Evolutionary conservation across 2,329 filamentous ascomycete species (phyloP), one percentile per base, ranked within the genome.

Genomic region (Colletotrichum zoysiae): DNA sequence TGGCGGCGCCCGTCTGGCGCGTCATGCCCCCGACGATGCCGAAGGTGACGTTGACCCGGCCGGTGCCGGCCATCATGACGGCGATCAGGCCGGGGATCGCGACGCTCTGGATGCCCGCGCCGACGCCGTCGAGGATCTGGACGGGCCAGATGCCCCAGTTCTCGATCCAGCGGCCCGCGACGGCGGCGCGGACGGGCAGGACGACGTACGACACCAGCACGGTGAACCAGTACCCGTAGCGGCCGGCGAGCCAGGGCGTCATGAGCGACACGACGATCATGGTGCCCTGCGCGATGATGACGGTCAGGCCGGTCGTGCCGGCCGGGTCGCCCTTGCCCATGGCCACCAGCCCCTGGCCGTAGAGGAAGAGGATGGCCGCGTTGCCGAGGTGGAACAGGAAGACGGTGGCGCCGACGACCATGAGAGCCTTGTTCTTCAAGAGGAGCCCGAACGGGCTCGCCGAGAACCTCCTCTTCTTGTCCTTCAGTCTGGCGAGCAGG

Each of bases 321-420:
- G 69, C 69, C 2, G 69, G 65, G 2, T 71, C 58, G 16, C 69
- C 69, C 35, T 71, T 26, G 26, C 69, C 69, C 3, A 58, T 55
- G 5, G 69, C 69, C 18, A 71, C 69, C 18, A 68, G 65, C 23
- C 58, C 69, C 16, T 71, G 69, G 5, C 69, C 65, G 58, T 71
- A 71, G 3, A 71, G 40, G 7, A 35, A 63, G 35, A 71, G 68
- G n/a, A 71, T 63, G 1, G 69, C 57, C 20, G 69, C 69, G 23
- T 71, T 71, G 30, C 69, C 69, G 44, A 71, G 69, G 20, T 71
- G 65, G 18, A 68, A 71, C 7, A 63, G 3, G 58, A 71, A 71
- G 1, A 68, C 46, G 23, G 65, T 71, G 14, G 57, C 26, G 26
- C 65, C 64, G 7, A 71, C 58, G 9, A 59, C 53, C 18, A 30